Evolutionary conservation across 2,329 filamentous ascomycete species (phyloP).

Genomic region (Colletotrichum sp.): DNA sequence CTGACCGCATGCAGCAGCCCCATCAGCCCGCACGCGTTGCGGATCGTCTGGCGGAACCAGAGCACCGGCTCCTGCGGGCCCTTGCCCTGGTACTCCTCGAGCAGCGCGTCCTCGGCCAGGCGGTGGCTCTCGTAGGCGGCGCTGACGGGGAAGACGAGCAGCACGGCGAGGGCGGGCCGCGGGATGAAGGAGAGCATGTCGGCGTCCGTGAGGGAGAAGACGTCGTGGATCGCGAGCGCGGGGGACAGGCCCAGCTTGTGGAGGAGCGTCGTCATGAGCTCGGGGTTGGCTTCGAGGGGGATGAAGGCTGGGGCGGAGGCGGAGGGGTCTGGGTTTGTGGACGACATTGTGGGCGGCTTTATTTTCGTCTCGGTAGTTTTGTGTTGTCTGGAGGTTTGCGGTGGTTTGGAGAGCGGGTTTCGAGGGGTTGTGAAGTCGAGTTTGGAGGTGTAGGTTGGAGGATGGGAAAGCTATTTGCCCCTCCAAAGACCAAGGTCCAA

Average conservation of each 20-base stretch:
- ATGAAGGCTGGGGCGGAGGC: constrained; percentile 54
- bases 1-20: constrained; percentile 81
- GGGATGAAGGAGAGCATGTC: constrained; percentile 87
- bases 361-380: background rate
- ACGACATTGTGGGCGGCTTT: constrained; percentile 14
- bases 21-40: constrained; percentile 92
- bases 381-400: background rate
- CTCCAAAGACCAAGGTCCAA: background rate
- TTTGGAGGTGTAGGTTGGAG: background rate
- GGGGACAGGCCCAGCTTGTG: constrained; percentile 83
- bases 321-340: constrained; percentile 44
- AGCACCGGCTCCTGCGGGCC: constrained; percentile 78
- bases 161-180: constrained; percentile 83
- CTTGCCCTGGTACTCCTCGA: constrained; percentile 67
- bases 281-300: constrained; percentile 77
- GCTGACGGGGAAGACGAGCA: constrained; percentile 90
- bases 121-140: constrained; percentile 80
- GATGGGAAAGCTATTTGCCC: constrained; percentile 6
- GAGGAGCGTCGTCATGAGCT: constrained; percentile 84
- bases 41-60: constrained; percentile 96
- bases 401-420: background rate
- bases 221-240: constrained; percentile 83
- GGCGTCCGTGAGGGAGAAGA: constrained; percentile 88
- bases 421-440: background rate
- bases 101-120: constrained; percentile 71